These are phyloP conservation scores for Hygrophorus russula DNA, from an alignment of 768 basidiomycete genomes.

Conservation along the genomic window DNA sequence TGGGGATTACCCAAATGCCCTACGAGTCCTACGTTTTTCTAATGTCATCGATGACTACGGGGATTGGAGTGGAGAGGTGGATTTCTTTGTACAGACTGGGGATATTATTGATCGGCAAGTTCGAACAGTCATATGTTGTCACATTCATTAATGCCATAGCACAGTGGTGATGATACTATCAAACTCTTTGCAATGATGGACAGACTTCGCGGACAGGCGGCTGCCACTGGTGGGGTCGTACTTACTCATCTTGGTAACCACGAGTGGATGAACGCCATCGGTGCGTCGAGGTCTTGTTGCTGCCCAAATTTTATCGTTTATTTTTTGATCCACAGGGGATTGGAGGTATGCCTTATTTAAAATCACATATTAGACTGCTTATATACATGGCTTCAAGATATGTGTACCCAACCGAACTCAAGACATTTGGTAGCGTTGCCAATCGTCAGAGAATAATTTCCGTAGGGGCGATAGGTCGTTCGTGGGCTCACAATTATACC, in stretches of 20 bases:
- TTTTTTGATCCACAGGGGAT: constrained; percentile 41
- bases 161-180: constrained; percentile 84
- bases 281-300: constrained; percentile 22
- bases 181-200: constrained; percentile 82
- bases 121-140: no score
- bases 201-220: constrained; percentile 64
- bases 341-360: constrained; percentile 47
- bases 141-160: background rate
- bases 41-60: constrained; percentile 60
- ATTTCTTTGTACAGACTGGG: constrained; percentile 89
- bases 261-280: constrained; percentile 90
- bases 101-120: constrained; percentile 87
- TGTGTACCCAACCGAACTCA: constrained; percentile 71
- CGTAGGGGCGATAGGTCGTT: constrained; percentile 64
- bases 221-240: constrained; percentile 54
- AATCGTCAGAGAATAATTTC: constrained; percentile 66
- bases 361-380: no score
- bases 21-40: constrained; percentile 70
- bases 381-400: constrained; percentile 67
- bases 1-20: constrained; percentile 76
- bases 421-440: constrained; percentile 65
- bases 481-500: constrained; percentile 83
- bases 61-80: constrained; percentile 74
- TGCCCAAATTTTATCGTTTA: constrained; percentile 5
- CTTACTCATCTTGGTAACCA: constrained; percentile 86